phyloP scores from a whole-genome alignment of 2,329 filamentous ascomycete species.

The Botrytis tulipae region DNA sequence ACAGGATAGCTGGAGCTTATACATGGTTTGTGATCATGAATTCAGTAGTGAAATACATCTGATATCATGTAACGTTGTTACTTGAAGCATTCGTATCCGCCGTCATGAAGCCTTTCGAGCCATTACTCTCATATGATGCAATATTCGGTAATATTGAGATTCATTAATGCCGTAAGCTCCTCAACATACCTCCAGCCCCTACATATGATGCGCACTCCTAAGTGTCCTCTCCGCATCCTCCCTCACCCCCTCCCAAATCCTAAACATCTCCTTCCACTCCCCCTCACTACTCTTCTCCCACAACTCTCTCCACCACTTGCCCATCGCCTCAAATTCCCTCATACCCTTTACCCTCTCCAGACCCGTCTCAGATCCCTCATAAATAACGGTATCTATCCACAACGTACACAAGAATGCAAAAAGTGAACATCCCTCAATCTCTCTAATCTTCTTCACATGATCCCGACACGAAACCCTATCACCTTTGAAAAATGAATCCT shows the following conservation, averaged over 20 bases:
- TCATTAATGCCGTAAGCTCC: background rate
- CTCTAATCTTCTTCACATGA: background rate
- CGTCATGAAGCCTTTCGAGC: background rate
- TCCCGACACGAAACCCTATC: background rate
- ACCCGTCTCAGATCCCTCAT: background rate
- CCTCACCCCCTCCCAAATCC: background rate
- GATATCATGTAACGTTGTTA: background rate
- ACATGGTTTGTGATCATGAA: no score
- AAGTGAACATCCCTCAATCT: background rate
- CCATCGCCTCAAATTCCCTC: background rate
- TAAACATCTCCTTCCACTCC: background rate
- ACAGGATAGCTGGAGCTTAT: no score
- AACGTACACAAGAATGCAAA: background rate
- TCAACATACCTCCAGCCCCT: background rate
- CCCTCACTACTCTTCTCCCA: background rate
- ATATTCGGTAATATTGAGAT: fast-evolving
- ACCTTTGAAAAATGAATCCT: background rate
- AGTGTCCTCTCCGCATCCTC: no score
- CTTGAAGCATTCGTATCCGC: background rate
- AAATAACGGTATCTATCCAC: background rate
- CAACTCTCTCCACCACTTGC: background rate
- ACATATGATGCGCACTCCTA: background rate
- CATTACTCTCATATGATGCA: fast-evolving
- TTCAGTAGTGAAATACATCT: no score
- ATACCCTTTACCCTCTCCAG: background rate